A percentile compares a stretch with the other conserved stretches of the same genome.
phyloP scores from a whole-genome alignment of 257 asterid species.

The Catharanthus roseus region DNA sequence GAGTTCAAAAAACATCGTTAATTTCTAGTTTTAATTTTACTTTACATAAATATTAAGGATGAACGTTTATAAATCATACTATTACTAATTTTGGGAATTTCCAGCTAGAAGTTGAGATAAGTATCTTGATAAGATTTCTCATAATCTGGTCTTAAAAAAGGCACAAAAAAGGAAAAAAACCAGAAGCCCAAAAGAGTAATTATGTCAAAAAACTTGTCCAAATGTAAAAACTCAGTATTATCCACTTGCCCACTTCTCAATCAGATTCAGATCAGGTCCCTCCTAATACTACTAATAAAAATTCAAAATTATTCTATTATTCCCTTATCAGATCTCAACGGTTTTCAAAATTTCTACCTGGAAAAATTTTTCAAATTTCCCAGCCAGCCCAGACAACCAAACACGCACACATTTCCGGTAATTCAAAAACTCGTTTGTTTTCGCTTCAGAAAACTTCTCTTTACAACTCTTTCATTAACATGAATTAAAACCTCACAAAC shows the following conservation, averaged over 20 bases:
- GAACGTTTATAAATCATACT: no score
- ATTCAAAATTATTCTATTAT: constrained; percentile 29
- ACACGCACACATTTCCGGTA: not conserved
- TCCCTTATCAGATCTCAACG: constrained; percentile 43
- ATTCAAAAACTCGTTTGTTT: not conserved
- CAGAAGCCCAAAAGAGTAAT: not conserved
- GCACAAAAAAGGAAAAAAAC: no score
- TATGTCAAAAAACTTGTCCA: no score
- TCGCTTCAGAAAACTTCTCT: not conserved
- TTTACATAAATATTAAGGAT: no score
- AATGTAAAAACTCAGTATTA: not conserved
- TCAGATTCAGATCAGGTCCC: constrained; percentile 6
- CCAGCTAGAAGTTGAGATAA: no score
- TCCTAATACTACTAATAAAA: not conserved
- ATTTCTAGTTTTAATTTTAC: no score
- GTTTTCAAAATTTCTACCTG: constrained; percentile 25
- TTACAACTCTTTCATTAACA: not conserved
- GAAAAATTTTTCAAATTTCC: constrained; percentile 20
- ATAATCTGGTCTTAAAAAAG: no score
- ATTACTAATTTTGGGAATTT: no score
- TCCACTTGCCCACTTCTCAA: not conserved
- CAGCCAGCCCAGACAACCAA: no score
- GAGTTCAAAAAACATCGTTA: no score
- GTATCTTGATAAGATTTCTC: no score
- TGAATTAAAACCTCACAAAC: constrained; percentile 4